Evolutionary conservation across 352 stramenopile species (phyloP).

Genomic region (Thalassiosira pacifica): DNA sequence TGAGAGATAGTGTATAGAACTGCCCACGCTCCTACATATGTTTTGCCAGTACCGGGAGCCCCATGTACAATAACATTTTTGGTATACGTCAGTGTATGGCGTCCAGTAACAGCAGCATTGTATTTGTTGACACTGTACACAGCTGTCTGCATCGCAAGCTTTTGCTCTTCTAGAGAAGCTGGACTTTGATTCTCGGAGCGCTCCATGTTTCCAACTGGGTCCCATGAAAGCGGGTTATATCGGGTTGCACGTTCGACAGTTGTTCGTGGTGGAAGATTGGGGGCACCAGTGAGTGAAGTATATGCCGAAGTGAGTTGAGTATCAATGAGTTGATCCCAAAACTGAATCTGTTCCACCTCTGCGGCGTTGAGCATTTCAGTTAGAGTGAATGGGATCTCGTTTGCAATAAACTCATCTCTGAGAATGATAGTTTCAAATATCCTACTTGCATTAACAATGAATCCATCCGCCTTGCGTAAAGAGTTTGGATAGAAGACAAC

Average conservation of each 20-base stretch:
- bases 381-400: slow-evolving; percentile 7
- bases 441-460: slow-evolving; percentile 18
- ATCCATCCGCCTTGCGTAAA: slow-evolving; percentile 5
- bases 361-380: not conserved
- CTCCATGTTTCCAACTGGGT: not conserved
- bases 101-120: not conserved
- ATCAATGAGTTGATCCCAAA: not conserved
- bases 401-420: not conserved
- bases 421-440: slow-evolving; percentile 17
- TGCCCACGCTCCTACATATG: slow-evolving; percentile 1
- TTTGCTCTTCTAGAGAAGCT: slow-evolving; percentile 11
- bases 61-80: slow-evolving; percentile 49
- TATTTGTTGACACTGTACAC: slow-evolving; percentile 22
- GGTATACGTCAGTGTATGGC: slow-evolving; percentile 26
- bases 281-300: not conserved
- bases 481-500: slow-evolving; percentile 12
- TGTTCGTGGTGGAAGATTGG: not conserved
- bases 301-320: slow-evolving; percentile 3
- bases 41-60: slow-evolving; percentile 26
- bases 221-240: not conserved
- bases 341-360: not conserved
- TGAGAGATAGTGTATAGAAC: slow-evolving; percentile 31
- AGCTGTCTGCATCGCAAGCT: not conserved
- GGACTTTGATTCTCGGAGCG: not conserved
- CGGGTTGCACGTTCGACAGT: not conserved